These are phyloP conservation scores for Funneliformis mosseae DNA, from an alignment of 192 early-diverging fungal genomes.

Conservation along the genomic window DNA sequence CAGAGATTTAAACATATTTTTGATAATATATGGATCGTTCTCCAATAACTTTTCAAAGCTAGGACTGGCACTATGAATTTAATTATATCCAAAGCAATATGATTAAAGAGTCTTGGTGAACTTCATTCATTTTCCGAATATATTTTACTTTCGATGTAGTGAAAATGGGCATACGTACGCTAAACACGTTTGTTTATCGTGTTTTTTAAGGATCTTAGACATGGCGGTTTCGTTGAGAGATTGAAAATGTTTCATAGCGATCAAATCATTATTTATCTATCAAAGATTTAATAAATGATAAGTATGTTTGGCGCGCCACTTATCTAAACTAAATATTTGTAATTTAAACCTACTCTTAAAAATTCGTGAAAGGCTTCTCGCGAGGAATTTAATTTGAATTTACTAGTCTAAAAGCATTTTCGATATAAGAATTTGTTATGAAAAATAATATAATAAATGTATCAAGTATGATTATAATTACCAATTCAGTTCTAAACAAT, in stretches of 20 bases:
- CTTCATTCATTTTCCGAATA: neutral
- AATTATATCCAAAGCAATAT: neutral
- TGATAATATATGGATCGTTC: neutral
- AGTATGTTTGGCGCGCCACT: constrained; percentile 22
- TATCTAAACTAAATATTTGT: constrained; percentile 4
- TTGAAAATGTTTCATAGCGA: constrained; percentile 70
- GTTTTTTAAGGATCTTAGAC: constrained; percentile 87
- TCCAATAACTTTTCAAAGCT: neutral
- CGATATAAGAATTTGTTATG: neutral
- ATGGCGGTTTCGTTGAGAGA: constrained; percentile 77
- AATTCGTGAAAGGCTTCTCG: neutral
- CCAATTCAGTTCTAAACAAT: constrained; percentile 49
- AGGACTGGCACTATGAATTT: neutral
- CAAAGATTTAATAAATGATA: constrained; percentile 49
- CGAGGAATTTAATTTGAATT: neutral
- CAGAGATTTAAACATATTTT: neutral
- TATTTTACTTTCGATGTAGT: neutral
- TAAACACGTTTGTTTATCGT: constrained; percentile 82
- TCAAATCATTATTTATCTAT: constrained; percentile 69
- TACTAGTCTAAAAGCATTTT: constrained; percentile 1
- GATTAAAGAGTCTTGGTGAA: neutral
- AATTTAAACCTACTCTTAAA: neutral
- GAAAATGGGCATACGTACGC: constrained; percentile 35
- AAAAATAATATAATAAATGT: constrained; percentile 27
- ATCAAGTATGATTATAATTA: constrained; percentile 33